phyloP scores from a whole-genome alignment of 805 yeast genomes.

The Blastobotrys parvus region DNA sequence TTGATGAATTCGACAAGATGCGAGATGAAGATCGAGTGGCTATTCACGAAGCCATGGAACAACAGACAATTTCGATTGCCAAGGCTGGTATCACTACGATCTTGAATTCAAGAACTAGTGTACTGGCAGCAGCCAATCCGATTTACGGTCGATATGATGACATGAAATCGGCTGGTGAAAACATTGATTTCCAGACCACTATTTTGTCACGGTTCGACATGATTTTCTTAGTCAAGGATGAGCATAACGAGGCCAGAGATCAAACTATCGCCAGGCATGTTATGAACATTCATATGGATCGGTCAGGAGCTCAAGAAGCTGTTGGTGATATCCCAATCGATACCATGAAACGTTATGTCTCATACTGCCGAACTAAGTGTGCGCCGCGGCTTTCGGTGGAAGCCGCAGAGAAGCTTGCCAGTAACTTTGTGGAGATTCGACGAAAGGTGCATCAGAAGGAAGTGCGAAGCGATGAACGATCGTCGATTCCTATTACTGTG shows the following conservation, averaged over 20 bases:
- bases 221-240: constrained; percentile 96
- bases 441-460: constrained; percentile 76
- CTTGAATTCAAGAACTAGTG: constrained; percentile 91
- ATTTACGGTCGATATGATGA: constrained; percentile 95
- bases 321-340: constrained; percentile 83
- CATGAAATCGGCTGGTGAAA: constrained; percentile 93
- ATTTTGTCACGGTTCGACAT: constrained; percentile 95
- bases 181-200: constrained; percentile 95
- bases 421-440: constrained; percentile 88
- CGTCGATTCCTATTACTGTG: constrained; percentile 93
- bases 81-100: constrained; percentile 98
- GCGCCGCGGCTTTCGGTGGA: constrained; percentile 88
- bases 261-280: constrained; percentile 89
- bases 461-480: constrained; percentile 72
- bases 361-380: constrained; percentile 80
- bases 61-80: constrained; percentile 96
- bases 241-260: constrained; percentile 80
- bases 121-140: constrained; percentile 97
- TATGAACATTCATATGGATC: constrained; percentile 87
- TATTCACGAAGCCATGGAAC: constrained; percentile 99
- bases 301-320: constrained; percentile 42
- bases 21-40: constrained; percentile 98
- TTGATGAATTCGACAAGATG: constrained; percentile 99
- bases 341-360: constrained; percentile 85
- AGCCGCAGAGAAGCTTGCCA: constrained; percentile 82